Conservation (phyloP, 2,329 filamentous ascomycete species). For the Scolecobasidium constrictum region DNA sequence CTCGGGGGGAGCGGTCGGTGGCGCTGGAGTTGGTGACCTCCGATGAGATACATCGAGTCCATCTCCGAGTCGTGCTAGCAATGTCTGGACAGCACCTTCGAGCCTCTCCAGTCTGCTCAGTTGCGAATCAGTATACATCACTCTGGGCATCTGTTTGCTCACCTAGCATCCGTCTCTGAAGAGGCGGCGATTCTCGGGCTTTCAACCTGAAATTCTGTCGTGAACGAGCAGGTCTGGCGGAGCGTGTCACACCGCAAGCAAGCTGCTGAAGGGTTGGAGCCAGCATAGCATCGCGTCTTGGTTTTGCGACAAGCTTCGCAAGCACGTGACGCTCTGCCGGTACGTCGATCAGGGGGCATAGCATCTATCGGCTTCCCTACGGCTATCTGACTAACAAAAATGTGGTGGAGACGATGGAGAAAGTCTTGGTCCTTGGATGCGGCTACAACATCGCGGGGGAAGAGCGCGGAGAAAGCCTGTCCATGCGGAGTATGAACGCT, state of each 20-base stretch:
- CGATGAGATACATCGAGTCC: background rate
- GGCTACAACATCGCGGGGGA: no score
- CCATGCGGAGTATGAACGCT: no score
- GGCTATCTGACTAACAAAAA: no score
- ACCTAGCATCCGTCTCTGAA: conserved; percentile 2
- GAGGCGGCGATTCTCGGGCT: background rate
- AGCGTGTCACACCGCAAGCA: conserved; percentile 29
- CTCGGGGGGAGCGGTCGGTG: background rate
- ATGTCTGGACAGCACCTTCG: conserved; percentile 10
- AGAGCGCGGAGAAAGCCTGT: no score
- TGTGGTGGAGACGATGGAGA: no score
- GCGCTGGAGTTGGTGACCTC: background rate
- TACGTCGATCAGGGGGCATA: conserved; percentile 17
- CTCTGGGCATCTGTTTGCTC: background rate
- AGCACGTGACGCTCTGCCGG: conserved; percentile 22
- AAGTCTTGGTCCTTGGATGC: no score
- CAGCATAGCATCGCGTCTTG: conserved; percentile 32
- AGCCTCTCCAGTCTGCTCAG: conserved; percentile 11
- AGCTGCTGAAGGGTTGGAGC: conserved; percentile 17
- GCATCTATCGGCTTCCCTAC: no score
- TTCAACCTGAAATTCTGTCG: conserved; percentile 3
- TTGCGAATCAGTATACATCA: background rate
- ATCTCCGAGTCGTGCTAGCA: conserved; percentile 11
- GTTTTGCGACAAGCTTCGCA: conserved; percentile 28
- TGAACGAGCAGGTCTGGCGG: conserved; percentile 24